These are phyloP conservation scores for Phytophthora brassicae DNA, from an alignment of 352 stramenopile species.

Conservation along the genomic window DNA sequence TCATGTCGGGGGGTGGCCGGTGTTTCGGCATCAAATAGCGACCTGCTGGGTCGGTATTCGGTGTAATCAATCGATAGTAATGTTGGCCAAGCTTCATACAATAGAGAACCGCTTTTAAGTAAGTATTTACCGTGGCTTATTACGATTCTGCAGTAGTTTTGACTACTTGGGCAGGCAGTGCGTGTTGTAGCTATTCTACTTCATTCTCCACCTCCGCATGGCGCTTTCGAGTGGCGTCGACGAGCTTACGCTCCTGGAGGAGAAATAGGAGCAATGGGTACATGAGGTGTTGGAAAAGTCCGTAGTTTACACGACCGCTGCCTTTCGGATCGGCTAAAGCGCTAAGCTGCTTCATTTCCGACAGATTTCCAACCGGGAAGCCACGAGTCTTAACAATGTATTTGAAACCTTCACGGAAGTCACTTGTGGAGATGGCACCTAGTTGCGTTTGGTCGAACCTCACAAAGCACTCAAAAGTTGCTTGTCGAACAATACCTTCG, in stretches of 20 bases:
- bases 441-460: conserved; percentile 31
- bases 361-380: conserved; percentile 23
- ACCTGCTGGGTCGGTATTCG: conserved; percentile 5
- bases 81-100: too few species aligned
- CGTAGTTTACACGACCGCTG: conserved; percentile 61
- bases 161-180: neutral
- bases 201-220: neutral
- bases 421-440: conserved; percentile 39
- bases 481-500: conserved; percentile 35
- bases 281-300: conserved; percentile 55
- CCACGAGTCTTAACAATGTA: conserved; percentile 24
- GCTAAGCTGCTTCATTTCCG: conserved; percentile 34
- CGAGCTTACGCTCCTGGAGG: conserved; percentile 30
- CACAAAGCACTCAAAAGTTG: conserved; percentile 39
- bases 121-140: neutral
- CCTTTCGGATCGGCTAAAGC: conserved; percentile 47
- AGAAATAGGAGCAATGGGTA: conserved; percentile 45
- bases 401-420: conserved; percentile 37
- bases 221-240: conserved; percentile 1
- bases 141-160: neutral
- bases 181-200: neutral
- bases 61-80: too few species aligned
- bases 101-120: neutral
- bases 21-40: neutral
- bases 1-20: conserved; percentile 5